Evolutionary conservation across 176 grass and related monocot genomes (phyloP).

Genomic region (Triticum monococcum): DNA sequence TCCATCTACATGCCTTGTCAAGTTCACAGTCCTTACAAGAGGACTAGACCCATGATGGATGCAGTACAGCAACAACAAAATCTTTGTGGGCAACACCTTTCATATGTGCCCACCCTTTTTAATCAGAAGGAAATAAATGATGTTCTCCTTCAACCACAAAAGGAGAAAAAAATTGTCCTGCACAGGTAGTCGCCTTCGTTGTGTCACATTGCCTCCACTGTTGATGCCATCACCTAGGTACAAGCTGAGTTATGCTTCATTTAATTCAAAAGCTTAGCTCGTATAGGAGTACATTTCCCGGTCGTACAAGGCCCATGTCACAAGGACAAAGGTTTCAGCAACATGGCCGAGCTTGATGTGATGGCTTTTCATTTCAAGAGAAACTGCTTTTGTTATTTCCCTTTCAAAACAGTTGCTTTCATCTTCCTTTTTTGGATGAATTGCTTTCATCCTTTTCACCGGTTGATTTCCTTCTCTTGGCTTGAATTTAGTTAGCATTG

Average conservation of each 20-base stretch:
- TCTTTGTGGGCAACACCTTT: neutral
- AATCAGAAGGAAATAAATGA: constrained; percentile 8
- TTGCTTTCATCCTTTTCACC: neutral
- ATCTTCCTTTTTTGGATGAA: neutral
- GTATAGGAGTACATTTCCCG: neutral
- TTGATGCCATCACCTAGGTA: constrained; percentile 9
- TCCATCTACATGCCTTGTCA: neutral
- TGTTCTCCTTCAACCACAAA: neutral
- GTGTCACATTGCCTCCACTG: constrained; percentile 34
- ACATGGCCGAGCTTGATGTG: neutral
- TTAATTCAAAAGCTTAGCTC: constrained; percentile 17
- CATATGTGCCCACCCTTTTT: neutral
- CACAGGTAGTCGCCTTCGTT: neutral
- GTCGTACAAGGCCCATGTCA: constrained; percentile 6
- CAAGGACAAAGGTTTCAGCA: constrained; percentile 8
- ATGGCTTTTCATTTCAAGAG: neutral
- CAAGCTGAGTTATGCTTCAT: constrained; percentile 5
- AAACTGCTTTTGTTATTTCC: neutral
- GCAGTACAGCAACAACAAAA: neutral
- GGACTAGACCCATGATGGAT: neutral
- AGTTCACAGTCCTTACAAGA: neutral
- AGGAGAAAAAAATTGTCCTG: neutral
- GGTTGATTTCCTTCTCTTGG: neutral
- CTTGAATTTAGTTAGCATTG: neutral
- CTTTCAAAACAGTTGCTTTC: neutral